A percentile compares a stretch with the other conserved stretches of the same genome.
Conservation (phyloP, 2,329 filamentous ascomycete genomes). For the Teratosphaeria zuluensis region DNA sequence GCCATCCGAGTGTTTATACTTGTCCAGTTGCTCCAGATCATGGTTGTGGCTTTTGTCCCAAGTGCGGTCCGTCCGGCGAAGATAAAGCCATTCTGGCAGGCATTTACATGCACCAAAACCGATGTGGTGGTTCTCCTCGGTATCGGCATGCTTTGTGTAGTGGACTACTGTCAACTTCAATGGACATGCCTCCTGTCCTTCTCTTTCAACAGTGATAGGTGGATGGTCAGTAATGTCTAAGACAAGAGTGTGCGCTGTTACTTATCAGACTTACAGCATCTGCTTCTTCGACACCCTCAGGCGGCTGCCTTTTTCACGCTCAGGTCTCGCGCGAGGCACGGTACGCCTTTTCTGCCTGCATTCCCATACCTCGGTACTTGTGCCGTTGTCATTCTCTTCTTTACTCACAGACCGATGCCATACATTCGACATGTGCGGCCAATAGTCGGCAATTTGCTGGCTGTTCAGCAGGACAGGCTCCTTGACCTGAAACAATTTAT, state of each 20-base stretch:
- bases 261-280: neutral
- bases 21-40: constrained; percentile 12
- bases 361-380: constrained; percentile 12
- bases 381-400: constrained; percentile 7
- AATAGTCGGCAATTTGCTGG: constrained; percentile 17
- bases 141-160: constrained; percentile 14
- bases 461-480: constrained; percentile 12
- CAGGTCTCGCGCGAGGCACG: constrained; percentile 1
- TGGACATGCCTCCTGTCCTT: constrained; percentile 6
- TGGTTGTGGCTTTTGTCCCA: constrained; percentile 6
- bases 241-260: too few relatives aligned
- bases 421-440: constrained; percentile 17
- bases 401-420: constrained; percentile 8
- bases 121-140: constrained; percentile 1
- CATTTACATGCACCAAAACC: constrained; percentile 14
- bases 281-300: constrained; percentile 1
- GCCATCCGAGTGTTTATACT: constrained; percentile 13
- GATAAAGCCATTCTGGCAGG: constrained; percentile 15
- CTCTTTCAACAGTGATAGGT: neutral
- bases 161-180: constrained; percentile 11
- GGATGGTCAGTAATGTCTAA: too few relatives aligned
- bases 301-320: constrained; percentile 2
- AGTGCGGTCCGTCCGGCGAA: constrained; percentile 4
- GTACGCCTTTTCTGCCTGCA: constrained; percentile 12
- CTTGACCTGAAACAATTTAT: constrained; percentile 14